These are phyloP conservation scores for Phytophthora citricola DNA, from an alignment of 352 stramenopile genomes.

Conservation along the genomic window DNA sequence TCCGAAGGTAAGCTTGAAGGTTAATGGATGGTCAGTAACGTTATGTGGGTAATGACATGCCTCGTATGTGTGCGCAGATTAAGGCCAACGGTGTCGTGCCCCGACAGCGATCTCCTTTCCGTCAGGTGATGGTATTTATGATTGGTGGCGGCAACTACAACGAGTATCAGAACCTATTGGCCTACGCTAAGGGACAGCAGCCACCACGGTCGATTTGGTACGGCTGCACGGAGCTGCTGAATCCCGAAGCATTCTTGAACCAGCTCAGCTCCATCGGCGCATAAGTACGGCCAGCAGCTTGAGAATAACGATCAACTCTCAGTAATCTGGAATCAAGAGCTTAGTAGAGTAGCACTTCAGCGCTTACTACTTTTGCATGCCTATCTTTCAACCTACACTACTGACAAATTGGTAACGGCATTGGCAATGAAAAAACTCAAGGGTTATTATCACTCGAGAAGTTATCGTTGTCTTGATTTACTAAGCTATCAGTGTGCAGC, in stretches of 20 bases:
- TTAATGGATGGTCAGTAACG: neutral
- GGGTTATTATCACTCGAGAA: too few species aligned
- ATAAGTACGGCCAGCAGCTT: slow-evolving; percentile 24
- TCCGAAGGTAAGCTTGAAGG: slow-evolving; percentile 61
- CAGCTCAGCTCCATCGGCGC: slow-evolving; percentile 80
- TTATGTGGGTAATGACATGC: neutral
- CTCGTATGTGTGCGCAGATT: slow-evolving; percentile 46
- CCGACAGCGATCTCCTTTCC: slow-evolving; percentile 79
- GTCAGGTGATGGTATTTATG: slow-evolving; percentile 89
- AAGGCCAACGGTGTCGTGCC: slow-evolving; percentile 76
- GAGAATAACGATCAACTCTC: too few species aligned
- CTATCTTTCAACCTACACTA: too few species aligned
- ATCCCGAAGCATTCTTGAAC: slow-evolving; percentile 88
- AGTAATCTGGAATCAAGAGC: too few species aligned
- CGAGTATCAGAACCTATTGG: slow-evolving; percentile 89
- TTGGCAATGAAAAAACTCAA: too few species aligned
- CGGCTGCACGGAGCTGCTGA: slow-evolving; percentile 90
- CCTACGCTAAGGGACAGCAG: slow-evolving; percentile 78
- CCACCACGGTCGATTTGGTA: slow-evolving; percentile 83
- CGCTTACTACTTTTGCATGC: too few species aligned
- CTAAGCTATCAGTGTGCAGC: neutral
- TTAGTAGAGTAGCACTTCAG: too few species aligned
- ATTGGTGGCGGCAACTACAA: slow-evolving; percentile 90
- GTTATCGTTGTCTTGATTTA: neutral
- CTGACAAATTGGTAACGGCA: too few species aligned